Evolutionary conservation across 2,329 filamentous ascomycete genomes (phyloP).

Genomic region (Chaetomium globosum): DNA sequence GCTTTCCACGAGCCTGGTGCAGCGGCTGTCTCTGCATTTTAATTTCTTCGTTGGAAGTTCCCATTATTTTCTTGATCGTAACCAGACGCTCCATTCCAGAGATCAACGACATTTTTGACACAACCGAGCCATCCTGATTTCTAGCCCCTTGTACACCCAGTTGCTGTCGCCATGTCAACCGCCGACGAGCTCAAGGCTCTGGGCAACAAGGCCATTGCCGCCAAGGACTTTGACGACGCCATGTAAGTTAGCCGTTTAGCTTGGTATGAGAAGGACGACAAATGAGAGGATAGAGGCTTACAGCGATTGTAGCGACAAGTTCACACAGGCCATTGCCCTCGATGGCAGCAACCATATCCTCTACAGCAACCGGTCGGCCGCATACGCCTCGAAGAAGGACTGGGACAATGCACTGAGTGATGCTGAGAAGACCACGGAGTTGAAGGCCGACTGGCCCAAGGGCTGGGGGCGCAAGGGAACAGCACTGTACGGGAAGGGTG

Average conservation of each 20-base stretch:
- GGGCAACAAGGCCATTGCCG: constrained; percentile 97
- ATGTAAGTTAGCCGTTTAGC: constrained; percentile 65
- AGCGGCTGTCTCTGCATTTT: constrained; percentile 14
- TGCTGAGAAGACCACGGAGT: constrained; percentile 87
- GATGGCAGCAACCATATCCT: constrained; percentile 93
- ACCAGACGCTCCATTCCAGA: neutral
- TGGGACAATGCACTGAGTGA: constrained; percentile 84
- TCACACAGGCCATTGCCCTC: constrained; percentile 87
- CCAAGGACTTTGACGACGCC: constrained; percentile 94
- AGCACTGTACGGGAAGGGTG: constrained; percentile 83
- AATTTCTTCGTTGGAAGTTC: constrained; percentile 27
- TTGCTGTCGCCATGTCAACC: constrained; percentile 53
- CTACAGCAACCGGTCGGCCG: constrained; percentile 93
- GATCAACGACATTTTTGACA: constrained; percentile 10
- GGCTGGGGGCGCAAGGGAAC: constrained; percentile 93
- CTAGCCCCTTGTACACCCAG: neutral
- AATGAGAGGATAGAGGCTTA: constrained; percentile 26
- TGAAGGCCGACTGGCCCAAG: constrained; percentile 98
- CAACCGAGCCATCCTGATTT: neutral
- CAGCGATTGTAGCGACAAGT: constrained; percentile 72
- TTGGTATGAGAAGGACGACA: neutral
- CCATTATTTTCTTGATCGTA: neutral
- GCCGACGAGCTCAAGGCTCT: constrained; percentile 88
- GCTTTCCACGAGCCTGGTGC: constrained; percentile 34
- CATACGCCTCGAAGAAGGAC: constrained; percentile 84